A percentile compares a stretch with the other conserved stretches of the same genome.
Evolutionary conservation across 257 asterid genomes (phyloP).

Genomic region (Fraxinus americana): DNA sequence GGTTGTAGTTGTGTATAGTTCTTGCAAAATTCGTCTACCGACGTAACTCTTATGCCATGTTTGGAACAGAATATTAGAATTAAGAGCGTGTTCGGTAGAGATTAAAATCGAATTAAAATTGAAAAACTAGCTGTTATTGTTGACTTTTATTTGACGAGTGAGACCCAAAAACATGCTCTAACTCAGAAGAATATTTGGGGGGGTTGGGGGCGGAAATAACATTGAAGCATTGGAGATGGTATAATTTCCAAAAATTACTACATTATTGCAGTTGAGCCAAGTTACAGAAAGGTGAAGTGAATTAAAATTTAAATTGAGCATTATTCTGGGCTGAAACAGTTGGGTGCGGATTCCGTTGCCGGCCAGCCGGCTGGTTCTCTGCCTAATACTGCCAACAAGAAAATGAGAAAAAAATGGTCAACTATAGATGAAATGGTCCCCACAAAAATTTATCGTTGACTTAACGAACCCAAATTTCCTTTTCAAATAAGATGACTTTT

Average conservation of each 20-base stretch:
- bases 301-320: not conserved
- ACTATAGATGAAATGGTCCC: not conserved
- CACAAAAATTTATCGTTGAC: not conserved
- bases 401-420: not conserved
- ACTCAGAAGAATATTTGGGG: not conserved
- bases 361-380: not conserved
- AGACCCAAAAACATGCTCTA: no score
- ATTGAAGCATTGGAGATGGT: no score
- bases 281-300: not conserved
- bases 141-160: no score
- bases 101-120: no score
- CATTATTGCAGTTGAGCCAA: not conserved
- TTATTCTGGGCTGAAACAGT: not conserved
- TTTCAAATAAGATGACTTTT: not conserved
- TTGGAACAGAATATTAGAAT: not conserved
- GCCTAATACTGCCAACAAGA: not conserved
- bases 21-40: no score
- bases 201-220: not conserved
- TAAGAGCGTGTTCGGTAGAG: no score
- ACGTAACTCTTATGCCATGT: no score
- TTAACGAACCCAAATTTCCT: not conserved
- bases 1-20: no score
- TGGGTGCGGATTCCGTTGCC: not conserved
- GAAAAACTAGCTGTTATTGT: no score
- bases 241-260: no score